Conservation (phyloP, 139 green algal species). For the Chlorella ohadii region DNA sequence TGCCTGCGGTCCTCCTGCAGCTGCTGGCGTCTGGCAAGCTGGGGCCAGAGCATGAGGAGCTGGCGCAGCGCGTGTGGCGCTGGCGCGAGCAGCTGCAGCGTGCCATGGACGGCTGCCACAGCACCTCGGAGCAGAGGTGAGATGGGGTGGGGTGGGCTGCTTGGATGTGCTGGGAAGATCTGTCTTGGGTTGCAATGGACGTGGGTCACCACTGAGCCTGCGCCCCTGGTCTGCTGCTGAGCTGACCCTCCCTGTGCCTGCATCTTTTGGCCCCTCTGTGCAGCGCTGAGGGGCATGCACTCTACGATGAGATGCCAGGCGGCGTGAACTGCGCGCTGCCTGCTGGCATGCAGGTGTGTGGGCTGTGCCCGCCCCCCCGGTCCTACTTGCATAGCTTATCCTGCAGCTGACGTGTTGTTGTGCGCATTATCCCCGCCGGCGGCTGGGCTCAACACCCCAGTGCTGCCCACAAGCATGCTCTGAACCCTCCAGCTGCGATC, state of each 20-base stretch:
- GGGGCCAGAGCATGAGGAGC: neutral
- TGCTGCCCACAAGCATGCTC: too few relatives aligned
- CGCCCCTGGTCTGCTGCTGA: too few relatives aligned
- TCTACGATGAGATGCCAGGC: slow-evolving; percentile 28
- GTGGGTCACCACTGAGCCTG: too few relatives aligned
- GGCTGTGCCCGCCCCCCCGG: neutral
- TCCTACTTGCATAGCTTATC: neutral
- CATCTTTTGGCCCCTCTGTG: neutral
- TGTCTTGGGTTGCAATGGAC: too few relatives aligned
- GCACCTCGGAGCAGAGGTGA: slow-evolving; percentile 15
- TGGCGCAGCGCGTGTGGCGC: slow-evolving; percentile 16
- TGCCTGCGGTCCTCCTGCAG: too few relatives aligned
- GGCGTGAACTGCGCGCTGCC: slow-evolving; percentile 13
- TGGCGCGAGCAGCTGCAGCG: slow-evolving; percentile 37
- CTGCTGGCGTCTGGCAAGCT: slow-evolving; percentile 10
- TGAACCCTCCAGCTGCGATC: too few relatives aligned
- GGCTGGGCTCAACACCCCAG: too few relatives aligned
- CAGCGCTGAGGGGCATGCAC: slow-evolving; percentile 7
- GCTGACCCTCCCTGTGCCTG: too few relatives aligned
- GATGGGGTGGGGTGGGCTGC: neutral
- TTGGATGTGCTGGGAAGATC: too few relatives aligned
- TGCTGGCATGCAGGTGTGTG: slow-evolving; percentile 26
- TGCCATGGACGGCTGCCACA: slow-evolving; percentile 31
- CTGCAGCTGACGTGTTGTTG: too few relatives aligned
- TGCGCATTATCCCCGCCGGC: too few relatives aligned